Evolutionary conservation across 2,329 filamentous ascomycete genomes (phyloP), one percentile per base, ranked within the genome.

Genomic region (Teratosphaeriaceae sp.): DNA sequence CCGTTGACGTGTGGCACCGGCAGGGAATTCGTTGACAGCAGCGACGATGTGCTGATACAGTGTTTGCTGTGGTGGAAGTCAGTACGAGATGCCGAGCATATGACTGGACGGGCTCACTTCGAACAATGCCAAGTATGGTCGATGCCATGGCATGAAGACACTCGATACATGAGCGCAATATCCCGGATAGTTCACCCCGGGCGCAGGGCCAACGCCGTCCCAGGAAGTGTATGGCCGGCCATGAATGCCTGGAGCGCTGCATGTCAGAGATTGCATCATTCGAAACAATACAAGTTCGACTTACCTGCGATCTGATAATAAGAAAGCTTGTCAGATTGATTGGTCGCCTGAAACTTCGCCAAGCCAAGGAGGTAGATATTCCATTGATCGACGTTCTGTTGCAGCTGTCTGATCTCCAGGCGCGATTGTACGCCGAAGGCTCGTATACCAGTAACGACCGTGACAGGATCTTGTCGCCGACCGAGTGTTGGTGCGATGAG

Each of bases 91-190:
- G n/a, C 18, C 24, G 4, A n/a, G 18, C 4, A 33, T 3, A 5
- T 8, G 22, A 16, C 18, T 4, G 13, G 22, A 39, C 15, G 18
- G 8, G 12, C 36, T 18, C 27, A 76, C 75, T 65, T 84, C 73
- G 49, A 68, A 79, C 8, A 83, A 64, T 8, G 76, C 70, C 43
- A 92, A 69, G 62, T 90, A 94, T 1, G 86, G 84, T 38, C 88
- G 78, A 70, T 94, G 88, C 88, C 88, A 94, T 29, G 81, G 75
- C 29, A 83, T 78, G 60, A 94, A 92, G 13, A 92, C 68, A 30
- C 82, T 78, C 1, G 84, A 85, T 19, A 73, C 76, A 64, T 94
- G 88, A 12, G 78, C 78, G 61, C 88, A 94, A 61, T 88, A 94
- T 38, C 86, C 87, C 13, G 74, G 70, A 29, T 71, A 66, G 44